Conservation (phyloP, 2,329 filamentous ascomycete species). For the Zasmidium cellare region DNA sequence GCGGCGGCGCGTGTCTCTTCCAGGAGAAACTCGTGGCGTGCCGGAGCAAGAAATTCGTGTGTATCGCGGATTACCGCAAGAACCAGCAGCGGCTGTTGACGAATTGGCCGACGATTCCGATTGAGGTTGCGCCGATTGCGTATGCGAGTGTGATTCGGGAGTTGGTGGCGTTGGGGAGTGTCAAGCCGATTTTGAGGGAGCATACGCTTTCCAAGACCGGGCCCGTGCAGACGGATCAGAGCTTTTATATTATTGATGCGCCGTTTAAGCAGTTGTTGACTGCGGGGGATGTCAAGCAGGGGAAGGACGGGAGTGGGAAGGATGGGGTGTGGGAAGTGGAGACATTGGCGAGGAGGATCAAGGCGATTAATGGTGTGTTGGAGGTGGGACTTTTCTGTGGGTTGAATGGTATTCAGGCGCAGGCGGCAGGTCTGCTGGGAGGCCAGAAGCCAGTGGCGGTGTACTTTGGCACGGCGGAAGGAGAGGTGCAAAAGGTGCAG, state of each 20-base stretch:
- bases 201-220: constrained; percentile 76
- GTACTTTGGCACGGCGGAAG: constrained; percentile 86
- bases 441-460: constrained; percentile 90
- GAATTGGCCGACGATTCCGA: constrained; percentile 81
- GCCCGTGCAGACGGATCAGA: constrained; percentile 81
- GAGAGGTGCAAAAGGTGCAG: constrained; percentile 40
- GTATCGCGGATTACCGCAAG: constrained; percentile 77
- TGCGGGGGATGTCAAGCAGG: constrained; percentile 51
- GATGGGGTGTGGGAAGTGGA: constrained; percentile 77
- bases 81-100: constrained; percentile 72
- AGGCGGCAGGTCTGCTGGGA: constrained; percentile 59
- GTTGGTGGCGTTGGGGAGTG: constrained; percentile 71
- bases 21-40: constrained; percentile 96
- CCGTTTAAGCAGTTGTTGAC: constrained; percentile 74
- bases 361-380: constrained; percentile 80
- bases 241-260: constrained; percentile 88
- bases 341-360: constrained; percentile 70
- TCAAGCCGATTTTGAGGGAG: constrained; percentile 68
- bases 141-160: constrained; percentile 73
- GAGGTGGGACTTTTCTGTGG: constrained; percentile 92
- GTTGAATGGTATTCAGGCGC: constrained; percentile 69
- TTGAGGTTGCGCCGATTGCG: constrained; percentile 87
- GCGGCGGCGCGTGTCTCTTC: constrained; percentile 93
- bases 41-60: constrained; percentile 28
- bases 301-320: constrained; percentile 44